A percentile compares a stretch with the other conserved stretches of the same genome.
phyloP scores from a whole-genome alignment of 306 rosid genomes.

The Cyamopsis tetragonoloba region DNA sequence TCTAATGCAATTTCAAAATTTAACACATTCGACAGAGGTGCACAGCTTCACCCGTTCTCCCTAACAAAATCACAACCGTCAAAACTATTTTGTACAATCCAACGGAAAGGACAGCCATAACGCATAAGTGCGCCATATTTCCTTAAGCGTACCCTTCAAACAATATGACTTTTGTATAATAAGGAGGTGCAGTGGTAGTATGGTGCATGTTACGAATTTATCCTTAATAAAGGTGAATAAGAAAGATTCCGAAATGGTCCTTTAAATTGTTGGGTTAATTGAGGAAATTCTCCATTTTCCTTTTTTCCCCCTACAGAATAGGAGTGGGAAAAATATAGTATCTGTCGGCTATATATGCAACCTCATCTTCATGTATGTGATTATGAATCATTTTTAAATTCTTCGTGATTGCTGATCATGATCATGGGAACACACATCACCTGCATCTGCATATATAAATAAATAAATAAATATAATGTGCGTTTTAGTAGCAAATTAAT shows the following conservation, averaged over 20 bases:
- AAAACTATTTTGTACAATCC: too few relatives aligned
- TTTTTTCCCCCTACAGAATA: neutral
- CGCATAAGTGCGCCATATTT: too few relatives aligned
- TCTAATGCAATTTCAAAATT: too few relatives aligned
- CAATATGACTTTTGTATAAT: too few relatives aligned
- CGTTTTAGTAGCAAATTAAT: too few relatives aligned
- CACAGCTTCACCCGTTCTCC: too few relatives aligned
- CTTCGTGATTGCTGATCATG: neutral
- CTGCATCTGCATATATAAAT: neutral
- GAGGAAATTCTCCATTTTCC: neutral
- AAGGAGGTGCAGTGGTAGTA: too few relatives aligned
- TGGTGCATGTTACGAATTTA: neutral
- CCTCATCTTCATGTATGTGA: neutral
- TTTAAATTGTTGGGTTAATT: neutral
- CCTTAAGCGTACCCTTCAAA: too few relatives aligned
- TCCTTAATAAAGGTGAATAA: neutral
- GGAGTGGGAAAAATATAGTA: slow-evolving; percentile 9
- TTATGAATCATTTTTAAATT: slow-evolving; percentile 9
- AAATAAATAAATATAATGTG: neutral
- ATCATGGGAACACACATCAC: neutral
- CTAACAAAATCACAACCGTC: too few relatives aligned
- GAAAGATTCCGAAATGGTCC: neutral
- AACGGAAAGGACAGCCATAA: too few relatives aligned
- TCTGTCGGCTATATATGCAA: neutral
- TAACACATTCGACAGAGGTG: too few relatives aligned